A percentile compares a stretch with the other conserved stretches of the same genome.
phyloP scores from a whole-genome alignment of 139 green algal species.

The Tetraselmis striata region DNA sequence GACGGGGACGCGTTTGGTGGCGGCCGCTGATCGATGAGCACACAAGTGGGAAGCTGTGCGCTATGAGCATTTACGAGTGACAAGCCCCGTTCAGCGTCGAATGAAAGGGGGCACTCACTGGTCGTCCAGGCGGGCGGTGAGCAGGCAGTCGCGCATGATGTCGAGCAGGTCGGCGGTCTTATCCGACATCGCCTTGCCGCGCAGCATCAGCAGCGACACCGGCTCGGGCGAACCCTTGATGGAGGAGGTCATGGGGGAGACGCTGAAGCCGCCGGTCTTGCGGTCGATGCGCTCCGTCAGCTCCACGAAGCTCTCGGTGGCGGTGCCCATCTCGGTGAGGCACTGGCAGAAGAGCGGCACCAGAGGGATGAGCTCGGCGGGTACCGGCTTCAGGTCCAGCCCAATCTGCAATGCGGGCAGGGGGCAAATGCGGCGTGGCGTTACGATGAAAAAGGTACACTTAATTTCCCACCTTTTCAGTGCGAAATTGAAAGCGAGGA shows the following conservation, averaged over 20 bases:
- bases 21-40: too few relatives aligned
- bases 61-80: too few relatives aligned
- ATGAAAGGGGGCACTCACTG: neutral
- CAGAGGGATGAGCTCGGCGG: slow-evolving; percentile 81
- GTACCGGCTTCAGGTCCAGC: slow-evolving; percentile 60
- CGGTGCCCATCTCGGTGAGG: slow-evolving; percentile 83
- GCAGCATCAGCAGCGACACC: slow-evolving; percentile 48
- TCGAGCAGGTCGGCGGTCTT: slow-evolving; percentile 85
- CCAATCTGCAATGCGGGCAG: slow-evolving; percentile 6
- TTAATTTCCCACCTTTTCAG: too few relatives aligned
- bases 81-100: too few relatives aligned
- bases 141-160: slow-evolving; percentile 77
- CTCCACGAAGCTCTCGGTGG: slow-evolving; percentile 82
- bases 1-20: too few relatives aligned
- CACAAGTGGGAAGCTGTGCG: too few relatives aligned
- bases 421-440: too few relatives aligned
- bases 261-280: slow-evolving; percentile 89
- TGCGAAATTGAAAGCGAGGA: too few relatives aligned
- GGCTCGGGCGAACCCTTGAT: slow-evolving; percentile 41
- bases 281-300: slow-evolving; percentile 93
- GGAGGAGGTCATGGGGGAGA: slow-evolving; percentile 78
- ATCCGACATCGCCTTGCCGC: slow-evolving; percentile 87
- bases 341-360: slow-evolving; percentile 93
- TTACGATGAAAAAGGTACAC: too few relatives aligned
- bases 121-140: slow-evolving; percentile 77